A percentile compares a stretch with the other conserved stretches of the same genome.
Conservation (phyloP, 2,329 filamentous ascomycete species). For the Alternaria infectoria region DNA sequence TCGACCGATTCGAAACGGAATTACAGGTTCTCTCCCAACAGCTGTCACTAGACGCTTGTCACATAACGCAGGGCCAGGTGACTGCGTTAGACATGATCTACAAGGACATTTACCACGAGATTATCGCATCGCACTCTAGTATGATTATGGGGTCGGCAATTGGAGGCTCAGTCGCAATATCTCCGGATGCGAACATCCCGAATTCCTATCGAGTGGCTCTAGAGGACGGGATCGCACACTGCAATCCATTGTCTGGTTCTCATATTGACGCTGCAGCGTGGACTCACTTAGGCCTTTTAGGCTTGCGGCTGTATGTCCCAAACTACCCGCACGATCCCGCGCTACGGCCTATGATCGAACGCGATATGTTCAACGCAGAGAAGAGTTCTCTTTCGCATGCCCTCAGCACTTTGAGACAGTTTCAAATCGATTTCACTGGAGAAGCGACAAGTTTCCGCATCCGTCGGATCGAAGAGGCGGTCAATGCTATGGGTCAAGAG, state of each 20-base stretch:
- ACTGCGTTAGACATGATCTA: slow-evolving; percentile 39
- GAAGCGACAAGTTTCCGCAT: slow-evolving; percentile 71
- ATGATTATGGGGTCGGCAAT: slow-evolving; percentile 16
- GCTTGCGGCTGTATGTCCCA: slow-evolving; percentile 82
- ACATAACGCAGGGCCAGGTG: slow-evolving; percentile 41
- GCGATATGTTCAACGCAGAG: slow-evolving; percentile 63
- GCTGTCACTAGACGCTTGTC: slow-evolving; percentile 41
- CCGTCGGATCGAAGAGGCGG: slow-evolving; percentile 66
- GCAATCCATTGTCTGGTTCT: background rate
- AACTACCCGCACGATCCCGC: slow-evolving; percentile 86
- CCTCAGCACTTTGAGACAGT: slow-evolving; percentile 66
- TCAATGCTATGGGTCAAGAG: slow-evolving; percentile 68
- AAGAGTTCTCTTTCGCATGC: slow-evolving; percentile 62
- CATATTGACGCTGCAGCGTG: slow-evolving; percentile 62
- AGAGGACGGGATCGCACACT: slow-evolving; percentile 20
- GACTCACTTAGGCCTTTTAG: slow-evolving; percentile 75
- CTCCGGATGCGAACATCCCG: slow-evolving; percentile 15
- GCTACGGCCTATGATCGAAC: slow-evolving; percentile 66
- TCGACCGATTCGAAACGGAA: slow-evolving; percentile 52
- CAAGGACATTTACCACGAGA: slow-evolving; percentile 20
- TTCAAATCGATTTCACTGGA: slow-evolving; percentile 72
- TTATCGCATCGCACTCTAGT: slow-evolving; percentile 29
- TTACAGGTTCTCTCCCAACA: slow-evolving; percentile 47
- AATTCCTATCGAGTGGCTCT: slow-evolving; percentile 45
- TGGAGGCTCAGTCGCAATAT: slow-evolving; percentile 9